Base-by-base conservation (phyloP, 2,329 filamentous ascomycete species). In the Hysterium pulicare region DNA sequence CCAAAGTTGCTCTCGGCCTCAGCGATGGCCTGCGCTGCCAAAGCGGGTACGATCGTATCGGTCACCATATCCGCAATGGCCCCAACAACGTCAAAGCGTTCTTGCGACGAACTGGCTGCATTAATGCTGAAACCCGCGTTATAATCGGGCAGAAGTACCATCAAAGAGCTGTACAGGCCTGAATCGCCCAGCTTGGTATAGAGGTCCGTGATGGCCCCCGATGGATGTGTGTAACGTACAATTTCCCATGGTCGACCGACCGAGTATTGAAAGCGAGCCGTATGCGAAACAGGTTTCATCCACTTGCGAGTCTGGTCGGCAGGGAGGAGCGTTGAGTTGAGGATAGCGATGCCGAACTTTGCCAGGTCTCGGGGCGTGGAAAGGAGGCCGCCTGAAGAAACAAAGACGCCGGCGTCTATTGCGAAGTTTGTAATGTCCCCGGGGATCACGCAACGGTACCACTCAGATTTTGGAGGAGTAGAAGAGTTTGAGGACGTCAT, bases 131-230 rank as follows among this genome's bases (percentile, higher is more conserved):
- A 68, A 1, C 71, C 70, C 10, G 67, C 53, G 39, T 67, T 59
- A 34, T 63, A 71, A 42, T 73, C 69, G 1, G 68, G 70, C 6
- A 73, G 46, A 5, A 74, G 54, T 2, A 62, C 62, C 1, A 74
- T 40, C 9, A 65, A 55, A 4, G 59, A 59, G 21, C 60, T 60
- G 43, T 69, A 71, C 37, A 49, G 46, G 30, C 67, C 62, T 9
- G 70, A 57, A 45, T 71, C 59, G 17, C 71, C 67, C 2, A 62
- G 49, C 49, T 75, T 72, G 33, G 65, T 67, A 44, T 70, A 71
- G 3, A 69, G 11, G 47, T 66, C 59, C 6, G 58, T 53, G 8
- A 59, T 31, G 11, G 28, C 33, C 16, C 41, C 44, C n/a, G 31
- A 38, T n/a, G 26, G 19, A 45, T 55, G 44, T 3, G 47, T 44